Base-by-base conservation (phyloP, 2,329 filamentous ascomycete species). In the Grosmannia clavigera region DNA sequence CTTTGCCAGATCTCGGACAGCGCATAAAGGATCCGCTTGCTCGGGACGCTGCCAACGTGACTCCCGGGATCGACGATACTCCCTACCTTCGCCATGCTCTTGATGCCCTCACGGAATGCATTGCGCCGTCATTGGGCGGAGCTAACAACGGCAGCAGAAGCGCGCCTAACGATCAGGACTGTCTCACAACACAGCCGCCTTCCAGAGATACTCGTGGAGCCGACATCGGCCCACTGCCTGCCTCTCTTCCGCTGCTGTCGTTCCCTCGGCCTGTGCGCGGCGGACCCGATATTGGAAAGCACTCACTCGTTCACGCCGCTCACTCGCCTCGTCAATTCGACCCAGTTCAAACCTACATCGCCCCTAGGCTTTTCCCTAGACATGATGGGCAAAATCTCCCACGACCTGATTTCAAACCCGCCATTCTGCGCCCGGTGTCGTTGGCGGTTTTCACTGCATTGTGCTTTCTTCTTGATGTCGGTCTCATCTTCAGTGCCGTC, bases 31-130 rank as follows among this genome's bases (percentile, higher is more conserved):
- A 83, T 59, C 76, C 80, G 52, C 68, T 82, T 43, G 73, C 77
- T 56, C 72, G 78, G 58, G 75, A 77, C 22, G 79, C 70, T 54
- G 74, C 77, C 61, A 76, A 76, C 50, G 77, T 84, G 60, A 92
- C 89, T 0, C 91, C 91, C 0, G 89, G 86, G 11, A 77, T 90
- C 48, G 91, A 96, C 68, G 88, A 95, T 68, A 87, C 85, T 10
- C 91, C 90, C 0, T 95, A 92, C 71, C 89, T 96, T 64, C 87
- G 87, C 64, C 95, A 94, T 70, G 92, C 92, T 50, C 83, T 97
- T 64, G 88, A 95, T 64, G 90, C 92, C 64, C 76, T 97, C 66
- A 95, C 90, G 6, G 79, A 87, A 55, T 83, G 88, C n/a, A 22
- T 61, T 25, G 43, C 53, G 4, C 7, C 53, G n/a, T 35, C 59